Conservation (phyloP, 345 rosid species). For the Gossypium longicalyx region DNA sequence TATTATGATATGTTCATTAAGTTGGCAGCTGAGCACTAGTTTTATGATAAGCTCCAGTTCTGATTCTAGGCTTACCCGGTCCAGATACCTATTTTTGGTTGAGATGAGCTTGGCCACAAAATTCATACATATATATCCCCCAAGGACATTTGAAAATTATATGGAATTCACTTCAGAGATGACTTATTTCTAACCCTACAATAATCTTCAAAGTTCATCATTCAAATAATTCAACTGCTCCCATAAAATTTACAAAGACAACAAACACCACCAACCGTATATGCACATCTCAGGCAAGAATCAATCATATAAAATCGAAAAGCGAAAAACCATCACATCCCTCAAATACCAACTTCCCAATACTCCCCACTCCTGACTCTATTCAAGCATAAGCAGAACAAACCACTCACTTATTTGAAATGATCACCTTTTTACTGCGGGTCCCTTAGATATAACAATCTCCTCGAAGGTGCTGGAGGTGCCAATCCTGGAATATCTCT, state of each 20-base stretch:
- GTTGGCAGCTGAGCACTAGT: no score
- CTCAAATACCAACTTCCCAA: conserved; percentile 16
- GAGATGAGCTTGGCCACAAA: not conserved
- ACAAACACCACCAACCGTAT: conserved; percentile 23
- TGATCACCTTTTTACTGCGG: conserved; percentile 23
- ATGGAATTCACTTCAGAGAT: not conserved
- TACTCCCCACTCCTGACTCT: conserved; percentile 13
- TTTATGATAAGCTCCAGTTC: no score
- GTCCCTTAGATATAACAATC: conserved; percentile 57
- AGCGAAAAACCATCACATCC: not conserved
- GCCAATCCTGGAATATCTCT: conserved; percentile 99
- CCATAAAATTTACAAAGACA: conserved; percentile 33
- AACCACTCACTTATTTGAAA: conserved; percentile 6
- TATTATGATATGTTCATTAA: no score
- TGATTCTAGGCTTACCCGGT: not conserved
- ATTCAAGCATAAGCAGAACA: conserved; percentile 1
- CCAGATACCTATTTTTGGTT: not conserved
- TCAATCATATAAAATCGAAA: not conserved
- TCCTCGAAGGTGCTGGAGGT: conserved; percentile 91
- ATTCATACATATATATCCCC: not conserved
- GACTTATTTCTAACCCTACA: not conserved
- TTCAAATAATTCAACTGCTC: conserved; percentile 21
- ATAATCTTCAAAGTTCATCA: conserved; percentile 13
- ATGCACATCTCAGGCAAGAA: conserved; percentile 40
- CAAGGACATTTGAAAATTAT: not conserved